Conservation (phyloP, 2,329 filamentous ascomycete species). For the Talaromyces sp. region DNA sequence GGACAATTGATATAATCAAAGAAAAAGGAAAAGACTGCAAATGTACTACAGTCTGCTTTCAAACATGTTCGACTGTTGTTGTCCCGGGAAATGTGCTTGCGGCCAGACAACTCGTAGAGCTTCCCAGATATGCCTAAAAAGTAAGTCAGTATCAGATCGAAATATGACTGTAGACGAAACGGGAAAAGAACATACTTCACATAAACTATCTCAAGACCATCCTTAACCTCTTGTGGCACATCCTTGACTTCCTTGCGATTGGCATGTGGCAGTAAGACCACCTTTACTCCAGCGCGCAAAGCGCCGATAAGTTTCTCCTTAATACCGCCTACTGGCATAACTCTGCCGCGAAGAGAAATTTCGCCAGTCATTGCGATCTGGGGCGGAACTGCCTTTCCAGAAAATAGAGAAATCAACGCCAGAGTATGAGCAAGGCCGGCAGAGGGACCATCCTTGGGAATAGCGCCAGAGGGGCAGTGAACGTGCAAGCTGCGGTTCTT, state of each 20-base stretch:
- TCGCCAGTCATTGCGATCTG: slow-evolving; percentile 91
- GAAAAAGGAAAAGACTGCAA: background rate
- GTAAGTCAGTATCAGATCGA: slow-evolving; percentile 17
- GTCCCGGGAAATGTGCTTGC: slow-evolving; percentile 74
- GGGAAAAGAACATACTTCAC: slow-evolving; percentile 60
- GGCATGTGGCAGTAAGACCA: slow-evolving; percentile 77
- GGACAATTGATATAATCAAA: background rate
- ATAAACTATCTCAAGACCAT: slow-evolving; percentile 80
- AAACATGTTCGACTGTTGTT: slow-evolving; percentile 61
- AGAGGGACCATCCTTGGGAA: slow-evolving; percentile 81
- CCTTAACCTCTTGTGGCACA: slow-evolving; percentile 80
- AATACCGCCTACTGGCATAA: slow-evolving; percentile 93
- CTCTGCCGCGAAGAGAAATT: slow-evolving; percentile 74
- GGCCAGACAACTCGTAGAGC: slow-evolving; percentile 89
- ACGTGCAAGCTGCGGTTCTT: slow-evolving; percentile 90
- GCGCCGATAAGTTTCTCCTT: slow-evolving; percentile 98
- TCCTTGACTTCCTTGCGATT: slow-evolving; percentile 92
- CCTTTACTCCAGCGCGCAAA: slow-evolving; percentile 86
- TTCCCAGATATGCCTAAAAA: slow-evolving; percentile 79
- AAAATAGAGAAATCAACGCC: slow-evolving; percentile 85
- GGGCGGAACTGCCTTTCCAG: slow-evolving; percentile 76
- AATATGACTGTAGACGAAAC: background rate
- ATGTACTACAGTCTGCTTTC: slow-evolving; percentile 67
- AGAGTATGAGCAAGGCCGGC: slow-evolving; percentile 93
- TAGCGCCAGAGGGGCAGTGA: slow-evolving; percentile 89